Conservation (phyloP, 129 eudicot species). For the Kitagawia praeruptora region DNA sequence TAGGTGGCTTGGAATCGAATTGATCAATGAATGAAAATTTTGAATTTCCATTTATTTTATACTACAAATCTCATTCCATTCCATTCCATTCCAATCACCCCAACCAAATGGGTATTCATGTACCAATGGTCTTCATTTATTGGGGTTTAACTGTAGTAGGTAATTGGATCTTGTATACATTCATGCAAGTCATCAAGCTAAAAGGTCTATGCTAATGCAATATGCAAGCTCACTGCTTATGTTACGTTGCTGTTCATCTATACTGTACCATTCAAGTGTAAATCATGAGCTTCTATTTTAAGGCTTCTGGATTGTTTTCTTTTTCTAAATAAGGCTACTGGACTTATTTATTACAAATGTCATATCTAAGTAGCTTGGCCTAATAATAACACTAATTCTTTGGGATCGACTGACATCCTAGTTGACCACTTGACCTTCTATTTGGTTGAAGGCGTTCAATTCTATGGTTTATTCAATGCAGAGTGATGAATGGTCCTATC, state of each 20-base stretch:
- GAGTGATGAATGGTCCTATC: constrained; percentile 89
- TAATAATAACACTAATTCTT: not conserved
- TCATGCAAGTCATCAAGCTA: not conserved
- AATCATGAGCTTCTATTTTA: not conserved
- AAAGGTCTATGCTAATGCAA: too few species aligned
- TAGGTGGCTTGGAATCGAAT: too few species aligned
- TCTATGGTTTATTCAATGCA: constrained; percentile 25
- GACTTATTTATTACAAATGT: not conserved
- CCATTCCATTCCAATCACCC: too few species aligned
- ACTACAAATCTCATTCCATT: too few species aligned
- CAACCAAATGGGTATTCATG: too few species aligned
- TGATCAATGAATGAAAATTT: too few species aligned
- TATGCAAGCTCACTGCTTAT: not conserved
- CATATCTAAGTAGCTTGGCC: too few species aligned
- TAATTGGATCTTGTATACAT: not conserved
- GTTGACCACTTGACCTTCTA: not conserved
- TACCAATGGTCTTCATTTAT: too few species aligned
- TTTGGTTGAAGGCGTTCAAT: not conserved
- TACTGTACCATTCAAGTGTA: not conserved
- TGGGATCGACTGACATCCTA: not conserved
- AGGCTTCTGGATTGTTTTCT: too few species aligned
- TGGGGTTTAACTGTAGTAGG: too few species aligned
- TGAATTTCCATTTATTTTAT: too few species aligned
- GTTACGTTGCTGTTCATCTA: not conserved
- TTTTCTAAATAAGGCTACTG: too few species aligned